Evolutionary conservation across 805 yeast species (phyloP), one percentile per base, ranked within the genome.

Genomic region (Nakazawaea wyomingensis): DNA sequence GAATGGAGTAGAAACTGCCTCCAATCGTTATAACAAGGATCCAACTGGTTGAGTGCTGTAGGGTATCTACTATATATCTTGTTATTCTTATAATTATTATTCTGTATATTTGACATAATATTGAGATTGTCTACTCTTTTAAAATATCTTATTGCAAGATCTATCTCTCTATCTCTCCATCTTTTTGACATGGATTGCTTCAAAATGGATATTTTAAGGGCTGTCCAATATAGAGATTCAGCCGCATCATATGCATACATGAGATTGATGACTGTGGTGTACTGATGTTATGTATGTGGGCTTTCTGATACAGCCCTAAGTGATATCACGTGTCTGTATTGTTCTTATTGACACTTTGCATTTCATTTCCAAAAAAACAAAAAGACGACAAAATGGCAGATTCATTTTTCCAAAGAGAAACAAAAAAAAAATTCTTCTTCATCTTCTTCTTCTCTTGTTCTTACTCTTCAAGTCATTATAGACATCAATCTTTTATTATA

Each of bases 21-120:
- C 44, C 44, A 40, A 34, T 22, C 17, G 27, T 34, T 34, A 16
- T 27, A 40, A 28, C 19, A 27, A 10, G 38, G 34, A 14, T 40
- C 44, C 14, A 40, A 27, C 20, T 40, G 34, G 20, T 18, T 18
- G 4, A 40, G 18, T 18, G 44, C 27, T 13, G 24, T 28, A 13
- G 19, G 40, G 18, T 27, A 37, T 5, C 13, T 36, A n/a, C n/a
- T n/a, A n/a, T n/a, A n/a, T n/a, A n/a, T n/a, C n/a, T n/a, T n/a
- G n/a, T n/a, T n/a, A n/a, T n/a, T n/a, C n/a, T n/a, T n/a, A n/a
- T n/a, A n/a, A n/a, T n/a, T n/a, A n/a, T n/a, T n/a, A n/a, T n/a
- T n/a, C n/a, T n/a, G n/a, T n/a, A n/a, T n/a, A n/a, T n/a, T n/a
- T n/a, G n/a, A n/a, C n/a, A n/a, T n/a, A n/a, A n/a, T n/a, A n/a